Evolutionary conservation across 2,329 filamentous ascomycete species (phyloP), one percentile per base, ranked within the genome.

Genomic region (Xylaria sp.): DNA sequence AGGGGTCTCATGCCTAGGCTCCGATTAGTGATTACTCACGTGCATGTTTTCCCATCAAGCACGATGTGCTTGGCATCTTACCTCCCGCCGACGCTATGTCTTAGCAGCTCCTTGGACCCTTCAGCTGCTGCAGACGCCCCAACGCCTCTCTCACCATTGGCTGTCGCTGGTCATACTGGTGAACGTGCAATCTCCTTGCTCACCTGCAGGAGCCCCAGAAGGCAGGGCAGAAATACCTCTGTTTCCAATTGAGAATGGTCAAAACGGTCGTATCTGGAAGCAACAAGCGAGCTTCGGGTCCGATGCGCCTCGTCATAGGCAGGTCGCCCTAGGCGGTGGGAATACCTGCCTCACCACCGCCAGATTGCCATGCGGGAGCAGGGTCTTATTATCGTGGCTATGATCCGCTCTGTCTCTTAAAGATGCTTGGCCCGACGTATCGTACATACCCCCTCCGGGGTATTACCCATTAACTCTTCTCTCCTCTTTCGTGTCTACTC

Each of bases 111-210:
- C 48, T 51, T 50, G 49, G 47, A 42, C 55, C 62, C 69, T 72
- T 75, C 74, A 76, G 73, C 74, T 75, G 65, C 68, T 73, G 73
- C 70, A 72, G 67, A 68, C 69, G 72, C 62, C 42, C 63, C 23
- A 58, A 53, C 49, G 44, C 52, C 60, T 55, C 44, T 35, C 19
- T 55, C 54, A 42, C 58, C 59, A 69, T 69, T 73, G 71, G 72
- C 49, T 58, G 49, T 35, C 54, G 23, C 55, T 50, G 55, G 52
- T 62, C 56, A 59, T 62, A 55, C 68, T 67, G 60, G 64, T 63
- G 66, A 63, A 63, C 59, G 58, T 56, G 57, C 65, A 70, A 70
- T 68, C 70, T 71, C 63, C 52, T 57, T 42, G 4, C 37, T 42
- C 37, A 13, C 37, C 11, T 16, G 42, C 13, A 30, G 4, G 23